These are phyloP conservation scores for Ambrosiella beaveri DNA, from an alignment of 2,329 filamentous ascomycete genomes.

Conservation along the genomic window DNA sequence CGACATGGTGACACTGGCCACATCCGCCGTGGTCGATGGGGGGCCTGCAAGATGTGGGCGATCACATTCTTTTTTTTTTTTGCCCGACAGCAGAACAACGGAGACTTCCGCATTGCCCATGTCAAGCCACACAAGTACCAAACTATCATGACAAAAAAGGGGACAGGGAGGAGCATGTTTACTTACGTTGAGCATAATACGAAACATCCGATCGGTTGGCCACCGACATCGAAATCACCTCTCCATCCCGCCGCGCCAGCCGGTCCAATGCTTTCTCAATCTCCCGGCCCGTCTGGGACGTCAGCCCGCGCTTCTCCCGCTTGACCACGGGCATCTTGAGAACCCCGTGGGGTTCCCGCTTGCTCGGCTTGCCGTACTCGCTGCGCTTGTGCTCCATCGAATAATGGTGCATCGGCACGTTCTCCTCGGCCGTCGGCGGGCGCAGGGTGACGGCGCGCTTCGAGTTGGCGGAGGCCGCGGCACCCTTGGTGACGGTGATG, in stretches of 20 bases:
- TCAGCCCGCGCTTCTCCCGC: slow-evolving; percentile 19
- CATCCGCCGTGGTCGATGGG: too few relatives aligned
- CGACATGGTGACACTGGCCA: too few relatives aligned
- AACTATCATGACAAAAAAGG: background rate
- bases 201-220: slow-evolving; percentile 36
- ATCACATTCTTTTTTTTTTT: too few relatives aligned
- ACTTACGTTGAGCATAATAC: slow-evolving; percentile 33
- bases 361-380: slow-evolving; percentile 4
- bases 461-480: background rate
- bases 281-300: slow-evolving; percentile 18
- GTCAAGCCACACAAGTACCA: too few relatives aligned
- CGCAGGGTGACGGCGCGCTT: slow-evolving; percentile 8
- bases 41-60: too few relatives aligned
- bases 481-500: slow-evolving; percentile 4
- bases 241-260: slow-evolving; percentile 2
- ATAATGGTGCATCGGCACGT: slow-evolving; percentile 7
- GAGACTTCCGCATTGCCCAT: too few relatives aligned
- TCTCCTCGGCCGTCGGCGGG: slow-evolving; percentile 9
- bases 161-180: background rate
- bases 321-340: slow-evolving; percentile 20
- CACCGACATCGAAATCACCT: slow-evolving; percentile 26
- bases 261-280: slow-evolving; percentile 8
- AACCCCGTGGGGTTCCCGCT: slow-evolving; percentile 13
- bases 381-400: background rate
- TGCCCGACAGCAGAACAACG: too few relatives aligned